phyloP scores from a whole-genome alignment of 441 rosid genomes.

The Brassica balearica region DNA sequence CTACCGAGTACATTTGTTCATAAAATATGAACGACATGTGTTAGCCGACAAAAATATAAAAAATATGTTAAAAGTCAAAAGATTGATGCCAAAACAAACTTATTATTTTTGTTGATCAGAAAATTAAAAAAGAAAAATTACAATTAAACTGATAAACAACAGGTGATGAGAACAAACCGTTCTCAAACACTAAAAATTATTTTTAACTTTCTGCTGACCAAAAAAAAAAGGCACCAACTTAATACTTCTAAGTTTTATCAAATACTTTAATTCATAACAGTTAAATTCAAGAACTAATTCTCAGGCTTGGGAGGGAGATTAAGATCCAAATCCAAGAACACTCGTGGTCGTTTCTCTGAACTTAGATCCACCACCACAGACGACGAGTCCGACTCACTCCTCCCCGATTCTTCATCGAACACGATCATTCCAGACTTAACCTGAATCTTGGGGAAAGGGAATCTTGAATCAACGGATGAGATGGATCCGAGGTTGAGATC shows the following conservation, averaged over 20 bases:
- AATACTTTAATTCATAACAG: neutral
- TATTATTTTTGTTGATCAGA: constrained; percentile 20
- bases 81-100: constrained; percentile 22
- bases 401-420: constrained; percentile 30
- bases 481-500: constrained; percentile 38
- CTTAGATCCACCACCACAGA: constrained; percentile 62
- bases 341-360: constrained; percentile 38
- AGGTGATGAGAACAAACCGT: constrained; percentile 16
- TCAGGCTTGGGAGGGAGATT: constrained; percentile 65
- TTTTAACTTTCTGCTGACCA: constrained; percentile 23
- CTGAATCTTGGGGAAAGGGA: constrained; percentile 38
- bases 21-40: neutral
- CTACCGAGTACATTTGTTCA: neutral
- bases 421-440: constrained; percentile 30
- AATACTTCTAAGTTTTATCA: neutral
- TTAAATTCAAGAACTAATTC: constrained; percentile 3
- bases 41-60: neutral
- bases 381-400: constrained; percentile 53
- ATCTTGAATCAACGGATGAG: neutral
- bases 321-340: constrained; percentile 54
- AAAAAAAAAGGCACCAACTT: constrained; percentile 3
- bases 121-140: neutral
- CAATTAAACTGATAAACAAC: neutral
- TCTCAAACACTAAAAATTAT: constrained; percentile 6
- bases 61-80: neutral